Percentiles rank a stretch among this genome's conserved stretches.
These are phyloP conservation scores for Coniochaeta hoffmannii DNA, from an alignment of 2,329 filamentous ascomycete species.

Conservation along the genomic window DNA sequence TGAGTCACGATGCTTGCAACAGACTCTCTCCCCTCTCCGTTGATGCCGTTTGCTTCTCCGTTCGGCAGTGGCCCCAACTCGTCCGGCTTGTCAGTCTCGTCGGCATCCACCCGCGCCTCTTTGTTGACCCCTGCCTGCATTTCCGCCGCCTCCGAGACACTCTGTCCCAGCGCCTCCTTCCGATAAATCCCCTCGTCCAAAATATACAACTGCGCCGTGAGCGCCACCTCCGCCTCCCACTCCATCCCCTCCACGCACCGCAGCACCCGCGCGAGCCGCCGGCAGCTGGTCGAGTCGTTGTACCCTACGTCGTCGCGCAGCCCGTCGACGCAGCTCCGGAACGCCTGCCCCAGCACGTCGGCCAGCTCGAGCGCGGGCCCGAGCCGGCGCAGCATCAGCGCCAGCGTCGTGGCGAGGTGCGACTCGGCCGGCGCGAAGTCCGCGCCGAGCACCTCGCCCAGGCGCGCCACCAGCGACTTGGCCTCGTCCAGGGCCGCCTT, in stretches of 20 bases:
- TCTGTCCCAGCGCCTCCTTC: neutral
- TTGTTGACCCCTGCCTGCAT: no score
- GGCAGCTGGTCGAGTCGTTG: conserved; percentile 1
- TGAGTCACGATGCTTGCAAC: neutral
- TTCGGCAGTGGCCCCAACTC: neutral
- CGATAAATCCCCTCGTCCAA: neutral
- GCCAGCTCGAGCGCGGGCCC: conserved; percentile 5
- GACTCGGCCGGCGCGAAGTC: neutral
- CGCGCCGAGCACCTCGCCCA: neutral
- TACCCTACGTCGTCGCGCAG: conserved; percentile 3
- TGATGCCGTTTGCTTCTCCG: neutral
- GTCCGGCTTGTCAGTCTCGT: no score
- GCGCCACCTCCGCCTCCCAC: conserved; percentile 1
- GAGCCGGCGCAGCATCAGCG: conserved; percentile 4
- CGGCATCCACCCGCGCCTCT: no score
- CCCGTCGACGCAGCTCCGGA: neutral
- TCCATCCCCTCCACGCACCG: conserved; percentile 3
- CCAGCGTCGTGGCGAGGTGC: neutral
- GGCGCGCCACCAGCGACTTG: neutral
- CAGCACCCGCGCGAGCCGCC: neutral
- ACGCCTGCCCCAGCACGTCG: neutral
- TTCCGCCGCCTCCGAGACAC: no score
- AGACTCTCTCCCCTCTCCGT: neutral
- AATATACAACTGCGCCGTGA: conserved; percentile 1
- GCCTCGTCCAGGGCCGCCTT: conserved; percentile 1